Evolutionary conservation across 2,329 filamentous ascomycete species (phyloP).

Genomic region (Nemania sp.): DNA sequence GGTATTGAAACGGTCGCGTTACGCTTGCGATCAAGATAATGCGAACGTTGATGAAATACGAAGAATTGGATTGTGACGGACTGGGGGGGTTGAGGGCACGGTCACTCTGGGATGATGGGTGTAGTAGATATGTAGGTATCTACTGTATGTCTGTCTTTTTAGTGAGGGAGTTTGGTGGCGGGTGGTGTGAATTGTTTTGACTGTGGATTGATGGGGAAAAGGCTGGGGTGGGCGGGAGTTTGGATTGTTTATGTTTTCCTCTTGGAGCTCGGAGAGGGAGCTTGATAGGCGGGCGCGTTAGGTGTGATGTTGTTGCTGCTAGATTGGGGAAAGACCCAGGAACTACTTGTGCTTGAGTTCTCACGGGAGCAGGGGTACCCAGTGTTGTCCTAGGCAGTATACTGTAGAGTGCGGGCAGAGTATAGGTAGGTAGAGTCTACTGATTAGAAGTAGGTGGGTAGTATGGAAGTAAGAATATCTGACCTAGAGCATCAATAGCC

Average conservation of each 20-base stretch:
- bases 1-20: conserved; percentile 51
- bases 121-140: conserved; percentile 28
- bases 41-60: conserved; percentile 40
- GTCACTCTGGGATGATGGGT: conserved; percentile 19
- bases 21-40: conserved; percentile 50
- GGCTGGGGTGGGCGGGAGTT: conserved; percentile 28
- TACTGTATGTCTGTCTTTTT: conserved; percentile 31
- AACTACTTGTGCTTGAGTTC: background rate
- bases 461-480: too few species aligned
- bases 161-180: background rate
- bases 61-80: conserved; percentile 43
- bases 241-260: conserved; percentile 41
- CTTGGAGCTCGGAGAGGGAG: conserved; percentile 28
- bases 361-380: background rate
- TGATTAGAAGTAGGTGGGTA: too few species aligned
- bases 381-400: background rate
- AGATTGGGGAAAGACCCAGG: conserved; percentile 26
- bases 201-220: conserved; percentile 34
- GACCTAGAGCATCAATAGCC: background rate
- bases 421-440: too few species aligned
- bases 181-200: conserved; percentile 32
- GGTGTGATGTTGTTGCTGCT: conserved; percentile 18
- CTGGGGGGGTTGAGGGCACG: conserved; percentile 23
- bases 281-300: conserved; percentile 28
- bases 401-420: background rate